phyloP scores from a whole-genome alignment of 805 yeast genomes.

The Cyberlindnera subsufficiens region DNA sequence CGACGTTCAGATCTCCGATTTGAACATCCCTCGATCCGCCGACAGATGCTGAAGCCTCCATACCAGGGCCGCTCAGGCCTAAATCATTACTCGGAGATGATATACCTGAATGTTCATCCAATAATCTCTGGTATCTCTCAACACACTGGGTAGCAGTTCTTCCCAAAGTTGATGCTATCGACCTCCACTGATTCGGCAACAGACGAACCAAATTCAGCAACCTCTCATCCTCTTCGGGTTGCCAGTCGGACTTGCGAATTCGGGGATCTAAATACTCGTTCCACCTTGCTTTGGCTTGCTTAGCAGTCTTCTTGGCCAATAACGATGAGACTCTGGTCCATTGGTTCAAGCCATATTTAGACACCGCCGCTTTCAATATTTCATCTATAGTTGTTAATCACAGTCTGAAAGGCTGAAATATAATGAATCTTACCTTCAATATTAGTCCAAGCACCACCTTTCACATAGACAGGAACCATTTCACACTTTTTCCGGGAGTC shows the following conservation, averaged over 20 bases:
- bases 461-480: conserved; percentile 64
- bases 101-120: conserved; percentile 37
- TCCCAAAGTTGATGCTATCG: conserved; percentile 75
- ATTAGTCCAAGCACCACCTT: conserved; percentile 90
- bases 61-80: conserved; percentile 45
- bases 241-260: conserved; percentile 62
- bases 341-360: conserved; percentile 90
- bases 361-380: conserved; percentile 81
- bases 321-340: conserved; percentile 93
- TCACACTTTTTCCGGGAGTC: neutral
- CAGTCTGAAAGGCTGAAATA: neutral
- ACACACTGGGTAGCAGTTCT: conserved; percentile 85
- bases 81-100: conserved; percentile 25
- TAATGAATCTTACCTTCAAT: conserved; percentile 56
- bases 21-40: conserved; percentile 27
- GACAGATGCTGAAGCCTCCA: conserved; percentile 38
- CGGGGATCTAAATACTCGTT: conserved; percentile 77
- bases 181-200: conserved; percentile 92
- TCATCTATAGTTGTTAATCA: conserved; percentile 1
- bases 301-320: conserved; percentile 78
- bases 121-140: conserved; percentile 71
- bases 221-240: conserved; percentile 68
- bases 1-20: conserved; percentile 57
- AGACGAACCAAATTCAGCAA: conserved; percentile 59
- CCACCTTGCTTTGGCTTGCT: conserved; percentile 93